Evolutionary conservation across 1,284 basidiomycete genomes (phyloP).

Genomic region (Trichosporon sp.): DNA sequence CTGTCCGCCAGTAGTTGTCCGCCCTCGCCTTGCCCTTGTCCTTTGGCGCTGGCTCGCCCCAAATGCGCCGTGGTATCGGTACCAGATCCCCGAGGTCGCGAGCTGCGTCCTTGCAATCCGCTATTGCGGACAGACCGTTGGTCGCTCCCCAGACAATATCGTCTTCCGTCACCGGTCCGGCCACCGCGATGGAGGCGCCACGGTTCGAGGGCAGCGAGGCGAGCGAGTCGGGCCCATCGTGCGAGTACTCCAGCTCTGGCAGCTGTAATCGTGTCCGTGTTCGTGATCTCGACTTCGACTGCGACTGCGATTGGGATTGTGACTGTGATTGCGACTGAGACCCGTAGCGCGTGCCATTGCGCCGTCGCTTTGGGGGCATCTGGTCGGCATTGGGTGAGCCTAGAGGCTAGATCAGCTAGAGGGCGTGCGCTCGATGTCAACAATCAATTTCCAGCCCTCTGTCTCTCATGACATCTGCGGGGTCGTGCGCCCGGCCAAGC

Average conservation of each 20-base stretch:
- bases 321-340: constrained; percentile 12
- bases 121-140: constrained; percentile 23
- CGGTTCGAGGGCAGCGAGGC: constrained; percentile 22
- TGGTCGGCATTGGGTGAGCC: background rate
- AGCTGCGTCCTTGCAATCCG: background rate
- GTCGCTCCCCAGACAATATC: constrained; percentile 1
- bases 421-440: background rate
- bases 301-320: background rate
- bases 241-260: background rate
- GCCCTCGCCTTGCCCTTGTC: background rate
- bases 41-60: background rate
- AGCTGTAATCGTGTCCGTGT: too few species aligned
- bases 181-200: constrained; percentile 19
- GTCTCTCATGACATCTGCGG: background rate
- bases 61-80: background rate
- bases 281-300: background rate
- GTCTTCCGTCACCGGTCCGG: constrained; percentile 5
- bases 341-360: background rate
- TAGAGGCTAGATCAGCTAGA: background rate
- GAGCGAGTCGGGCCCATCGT: background rate
- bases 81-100: background rate
- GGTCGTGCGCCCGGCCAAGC: too few species aligned
- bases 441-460: background rate
- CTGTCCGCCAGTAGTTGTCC: constrained; percentile 27
- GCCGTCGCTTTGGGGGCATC: constrained; percentile 8